Conservation (phyloP, 1,139 yeast species). For the Hansenula sp. region DNA sequence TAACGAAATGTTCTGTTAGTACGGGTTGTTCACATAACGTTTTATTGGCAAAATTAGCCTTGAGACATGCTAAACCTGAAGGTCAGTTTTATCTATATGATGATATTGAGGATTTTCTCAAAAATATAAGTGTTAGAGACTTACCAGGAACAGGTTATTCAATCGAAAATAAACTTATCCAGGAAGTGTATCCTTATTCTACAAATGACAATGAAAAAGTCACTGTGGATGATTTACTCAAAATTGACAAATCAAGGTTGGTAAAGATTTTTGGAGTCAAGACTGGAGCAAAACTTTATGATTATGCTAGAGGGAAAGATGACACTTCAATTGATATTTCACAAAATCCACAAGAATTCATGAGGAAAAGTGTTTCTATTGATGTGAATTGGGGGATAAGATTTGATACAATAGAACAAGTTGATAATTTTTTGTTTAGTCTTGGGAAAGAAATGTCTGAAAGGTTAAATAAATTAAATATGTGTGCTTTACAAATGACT, state of each 20-base stretch:
- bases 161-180: constrained; percentile 40
- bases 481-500: constrained; percentile 54
- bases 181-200: constrained; percentile 12
- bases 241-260: constrained; percentile 34
- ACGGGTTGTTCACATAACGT: constrained; percentile 74
- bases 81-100: constrained; percentile 43
- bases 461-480: constrained; percentile 44
- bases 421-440: constrained; percentile 56
- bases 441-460: constrained; percentile 56
- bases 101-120: constrained; percentile 34
- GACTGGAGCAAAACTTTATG: constrained; percentile 59
- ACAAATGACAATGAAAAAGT: neutral
- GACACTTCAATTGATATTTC: constrained; percentile 43
- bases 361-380: constrained; percentile 76
- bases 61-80: constrained; percentile 74
- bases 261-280: constrained; percentile 56
- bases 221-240: constrained; percentile 31
- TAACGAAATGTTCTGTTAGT: constrained; percentile 68
- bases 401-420: constrained; percentile 54
- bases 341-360: constrained; percentile 34
- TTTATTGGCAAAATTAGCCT: constrained; percentile 73
- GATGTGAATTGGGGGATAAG: constrained; percentile 93
- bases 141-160: constrained; percentile 87
- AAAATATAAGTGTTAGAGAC: constrained; percentile 41
- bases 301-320: constrained; percentile 67